Evolutionary conservation across 2,329 filamentous ascomycete genomes (phyloP).

Genomic region (Sclerotiophoma versabilis): DNA sequence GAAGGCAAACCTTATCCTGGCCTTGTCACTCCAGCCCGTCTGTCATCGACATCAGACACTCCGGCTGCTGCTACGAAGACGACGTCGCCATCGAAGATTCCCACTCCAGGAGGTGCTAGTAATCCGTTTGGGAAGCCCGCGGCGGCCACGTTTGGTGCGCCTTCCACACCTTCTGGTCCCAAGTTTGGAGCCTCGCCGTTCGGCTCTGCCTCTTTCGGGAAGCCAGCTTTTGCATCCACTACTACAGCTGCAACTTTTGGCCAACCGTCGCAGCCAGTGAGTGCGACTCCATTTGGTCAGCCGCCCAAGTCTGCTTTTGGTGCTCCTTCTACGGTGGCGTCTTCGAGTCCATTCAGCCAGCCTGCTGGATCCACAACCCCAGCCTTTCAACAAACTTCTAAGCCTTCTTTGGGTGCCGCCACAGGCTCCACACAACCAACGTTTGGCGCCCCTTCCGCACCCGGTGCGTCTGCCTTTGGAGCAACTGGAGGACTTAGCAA

Average conservation of each 20-base stretch:
- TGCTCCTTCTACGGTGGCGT: slow-evolving; percentile 27
- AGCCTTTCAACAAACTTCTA: slow-evolving; percentile 34
- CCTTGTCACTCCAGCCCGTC: slow-evolving; percentile 53
- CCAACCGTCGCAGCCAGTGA: slow-evolving; percentile 18
- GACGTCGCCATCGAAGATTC: slow-evolving; percentile 18
- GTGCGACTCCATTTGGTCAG: slow-evolving; percentile 24
- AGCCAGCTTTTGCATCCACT: slow-evolving; percentile 10
- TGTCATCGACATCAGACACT: neutral
- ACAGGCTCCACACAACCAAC: slow-evolving; percentile 17
- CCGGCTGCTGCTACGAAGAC: slow-evolving; percentile 34
- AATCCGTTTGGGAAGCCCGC: slow-evolving; percentile 19
- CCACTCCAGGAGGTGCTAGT: slow-evolving; percentile 15
- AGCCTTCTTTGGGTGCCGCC: slow-evolving; percentile 18
- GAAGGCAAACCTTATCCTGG: slow-evolving; percentile 76
- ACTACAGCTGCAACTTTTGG: slow-evolving; percentile 22
- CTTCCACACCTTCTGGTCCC: slow-evolving; percentile 23
- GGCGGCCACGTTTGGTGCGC: slow-evolving; percentile 35
- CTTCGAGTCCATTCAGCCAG: slow-evolving; percentile 31
- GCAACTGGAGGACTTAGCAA: slow-evolving; percentile 27
- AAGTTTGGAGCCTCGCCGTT: slow-evolving; percentile 34
- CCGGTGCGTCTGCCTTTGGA: slow-evolving; percentile 40
- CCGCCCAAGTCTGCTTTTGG: slow-evolving; percentile 37
- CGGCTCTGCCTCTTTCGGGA: slow-evolving; percentile 6
- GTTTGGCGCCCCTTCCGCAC: slow-evolving; percentile 29
- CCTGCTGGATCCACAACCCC: slow-evolving; percentile 29